A percentile compares a stretch with the other conserved stretches of the same genome.
These are phyloP conservation scores for Gaultheria prostrata DNA, from an alignment of 148 eudicot genomes.

Conservation along the genomic window DNA sequence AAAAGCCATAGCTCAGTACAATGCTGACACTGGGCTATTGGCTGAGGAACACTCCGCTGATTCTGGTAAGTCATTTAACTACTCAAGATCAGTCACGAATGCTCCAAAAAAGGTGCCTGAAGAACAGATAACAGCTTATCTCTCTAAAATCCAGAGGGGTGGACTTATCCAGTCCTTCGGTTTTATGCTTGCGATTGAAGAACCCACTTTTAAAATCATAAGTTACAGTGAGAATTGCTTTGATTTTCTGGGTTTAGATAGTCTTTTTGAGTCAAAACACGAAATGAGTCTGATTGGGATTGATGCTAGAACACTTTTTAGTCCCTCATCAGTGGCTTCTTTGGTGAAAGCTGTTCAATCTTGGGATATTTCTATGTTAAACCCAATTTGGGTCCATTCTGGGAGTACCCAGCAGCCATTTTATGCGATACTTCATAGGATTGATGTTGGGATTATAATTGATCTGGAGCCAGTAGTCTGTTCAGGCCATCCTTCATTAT, in stretches of 20 bases:
- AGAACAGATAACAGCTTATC: conserved; percentile 33
- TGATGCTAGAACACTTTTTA: conserved; percentile 42
- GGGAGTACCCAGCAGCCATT: conserved; percentile 33
- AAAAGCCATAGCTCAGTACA: conserved; percentile 26
- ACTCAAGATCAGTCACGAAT: conserved; percentile 23
- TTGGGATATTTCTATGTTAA: conserved; percentile 31
- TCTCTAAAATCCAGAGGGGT: conserved; percentile 42
- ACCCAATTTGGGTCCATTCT: conserved; percentile 42
- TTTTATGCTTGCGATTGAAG: conserved; percentile 39
- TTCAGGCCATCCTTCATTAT: conserved; percentile 25
- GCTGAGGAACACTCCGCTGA: conserved; percentile 32
- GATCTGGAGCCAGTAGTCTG: conserved; percentile 44
- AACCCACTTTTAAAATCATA: conserved; percentile 30
- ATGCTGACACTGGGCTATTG: conserved; percentile 33
- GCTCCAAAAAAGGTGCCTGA: conserved; percentile 20
- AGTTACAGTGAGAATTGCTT: conserved; percentile 40
- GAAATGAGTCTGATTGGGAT: conserved; percentile 27
- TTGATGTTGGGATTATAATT: conserved; percentile 42
- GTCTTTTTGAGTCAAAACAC: conserved; percentile 3
- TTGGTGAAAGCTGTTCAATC: conserved; percentile 25
- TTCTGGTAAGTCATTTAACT: conserved; percentile 36
- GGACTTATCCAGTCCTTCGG: conserved; percentile 42
- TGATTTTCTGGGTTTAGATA: conserved; percentile 28
- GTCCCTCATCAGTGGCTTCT: conserved; percentile 26
- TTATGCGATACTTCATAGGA: conserved; percentile 38